Conservation (phyloP, 2,329 filamentous ascomycete species). For the Fusarium chaquense region DNA sequence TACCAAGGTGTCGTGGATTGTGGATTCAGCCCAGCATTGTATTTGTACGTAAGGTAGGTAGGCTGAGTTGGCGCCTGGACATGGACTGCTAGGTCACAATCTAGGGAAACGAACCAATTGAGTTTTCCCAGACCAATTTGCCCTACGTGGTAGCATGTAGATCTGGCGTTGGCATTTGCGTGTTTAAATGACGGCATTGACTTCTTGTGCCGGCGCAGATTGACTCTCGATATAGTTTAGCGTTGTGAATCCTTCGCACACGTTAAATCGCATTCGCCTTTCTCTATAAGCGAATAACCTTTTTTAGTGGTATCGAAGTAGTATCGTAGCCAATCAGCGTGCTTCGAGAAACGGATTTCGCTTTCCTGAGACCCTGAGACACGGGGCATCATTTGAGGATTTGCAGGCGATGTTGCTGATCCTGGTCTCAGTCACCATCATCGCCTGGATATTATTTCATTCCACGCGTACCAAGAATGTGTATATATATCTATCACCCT, state of each 20-base stretch:
- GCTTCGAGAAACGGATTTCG: background rate
- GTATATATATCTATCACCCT: slow-evolving; percentile 4
- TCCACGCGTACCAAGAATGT: background rate
- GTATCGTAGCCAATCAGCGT: background rate
- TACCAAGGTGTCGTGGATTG: background rate
- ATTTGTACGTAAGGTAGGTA: background rate
- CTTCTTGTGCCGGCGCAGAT: slow-evolving; percentile 21
- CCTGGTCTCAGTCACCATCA: background rate
- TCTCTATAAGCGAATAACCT: background rate
- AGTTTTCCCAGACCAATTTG: background rate
- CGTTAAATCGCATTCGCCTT: slow-evolving; percentile 13
- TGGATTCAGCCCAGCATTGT: background rate
- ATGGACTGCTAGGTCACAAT: no score
- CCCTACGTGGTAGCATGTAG: background rate
- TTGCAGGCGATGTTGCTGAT: background rate
- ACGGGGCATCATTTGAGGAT: background rate
- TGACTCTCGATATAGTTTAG: slow-evolving; percentile 32
- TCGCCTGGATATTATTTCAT: background rate
- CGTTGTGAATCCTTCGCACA: background rate
- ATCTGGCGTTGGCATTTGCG: background rate
- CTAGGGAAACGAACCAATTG: background rate
- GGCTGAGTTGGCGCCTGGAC: background rate
- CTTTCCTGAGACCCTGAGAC: background rate
- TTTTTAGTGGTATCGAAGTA: background rate
- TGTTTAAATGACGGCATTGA: slow-evolving; percentile 31